Evolutionary conservation across 1,139 yeast species (phyloP).

Genomic region (Geotrichum histeridarum): DNA sequence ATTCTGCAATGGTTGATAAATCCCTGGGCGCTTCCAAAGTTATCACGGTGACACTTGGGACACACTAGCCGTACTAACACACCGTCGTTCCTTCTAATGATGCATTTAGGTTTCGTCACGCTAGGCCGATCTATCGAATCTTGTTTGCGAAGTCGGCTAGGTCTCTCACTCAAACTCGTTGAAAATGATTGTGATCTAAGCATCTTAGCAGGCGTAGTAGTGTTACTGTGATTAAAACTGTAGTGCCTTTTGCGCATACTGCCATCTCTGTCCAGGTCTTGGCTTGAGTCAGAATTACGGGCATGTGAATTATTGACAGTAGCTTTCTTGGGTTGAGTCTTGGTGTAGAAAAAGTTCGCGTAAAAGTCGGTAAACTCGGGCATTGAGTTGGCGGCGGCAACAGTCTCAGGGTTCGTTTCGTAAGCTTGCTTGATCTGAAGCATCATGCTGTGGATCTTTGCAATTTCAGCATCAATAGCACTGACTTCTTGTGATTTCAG

Average conservation of each 20-base stretch:
- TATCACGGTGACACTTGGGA: conserved; percentile 60
- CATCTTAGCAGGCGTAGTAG: background rate
- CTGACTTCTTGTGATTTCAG: conserved; percentile 63
- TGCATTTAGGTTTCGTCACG: conserved; percentile 40
- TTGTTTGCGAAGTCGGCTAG: conserved; percentile 1
- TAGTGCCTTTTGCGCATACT: background rate
- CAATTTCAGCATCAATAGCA: conserved; percentile 56
- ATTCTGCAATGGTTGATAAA: conserved; percentile 70
- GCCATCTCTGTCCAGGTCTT: background rate
- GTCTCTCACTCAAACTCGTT: background rate
- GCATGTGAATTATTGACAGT: background rate
- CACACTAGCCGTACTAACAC: conserved; percentile 62
- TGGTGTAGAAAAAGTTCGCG: conserved; percentile 31
- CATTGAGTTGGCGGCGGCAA: conserved; percentile 39
- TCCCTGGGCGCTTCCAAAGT: conserved; percentile 76
- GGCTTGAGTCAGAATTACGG: background rate
- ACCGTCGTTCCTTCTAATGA: conserved; percentile 69
- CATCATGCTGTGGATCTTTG: conserved; percentile 59
- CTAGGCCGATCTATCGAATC: background rate
- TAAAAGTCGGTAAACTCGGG: conserved; percentile 49
- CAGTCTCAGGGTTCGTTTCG: conserved; percentile 18
- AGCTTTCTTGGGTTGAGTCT: background rate
- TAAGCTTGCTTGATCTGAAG: conserved; percentile 33
- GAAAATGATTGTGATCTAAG: background rate
- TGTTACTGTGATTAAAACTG: background rate